Percentiles rank a stretch among this genome's conserved stretches.
phyloP scores from a whole-genome alignment of 257 asterid genomes.

The Fraxinus americana region DNA sequence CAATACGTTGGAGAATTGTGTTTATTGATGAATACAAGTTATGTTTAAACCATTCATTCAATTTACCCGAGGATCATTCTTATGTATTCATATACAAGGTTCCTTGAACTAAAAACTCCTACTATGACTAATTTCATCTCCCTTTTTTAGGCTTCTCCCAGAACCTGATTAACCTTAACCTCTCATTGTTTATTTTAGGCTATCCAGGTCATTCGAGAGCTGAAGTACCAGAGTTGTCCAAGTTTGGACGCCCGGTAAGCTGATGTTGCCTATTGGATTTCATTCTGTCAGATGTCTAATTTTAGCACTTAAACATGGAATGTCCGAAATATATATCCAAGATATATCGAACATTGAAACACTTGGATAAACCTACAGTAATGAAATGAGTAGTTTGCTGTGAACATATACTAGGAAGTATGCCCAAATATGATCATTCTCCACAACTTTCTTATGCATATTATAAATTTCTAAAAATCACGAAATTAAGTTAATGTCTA shows the following conservation, averaged over 20 bases:
- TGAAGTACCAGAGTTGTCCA: slow-evolving; percentile 67
- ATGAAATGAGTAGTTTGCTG: neutral
- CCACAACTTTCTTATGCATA: no score
- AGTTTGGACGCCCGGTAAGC: slow-evolving; percentile 87
- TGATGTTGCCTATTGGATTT: slow-evolving; percentile 6
- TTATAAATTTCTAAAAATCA: no score
- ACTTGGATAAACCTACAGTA: slow-evolving; percentile 4
- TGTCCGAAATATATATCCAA: neutral
- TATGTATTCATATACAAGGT: neutral
- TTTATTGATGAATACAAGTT: neutral
- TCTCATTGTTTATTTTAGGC: slow-evolving; percentile 42
- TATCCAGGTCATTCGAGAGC: slow-evolving; percentile 65
- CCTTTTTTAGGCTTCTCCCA: neutral
- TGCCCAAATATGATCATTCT: neutral
- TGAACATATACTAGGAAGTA: neutral
- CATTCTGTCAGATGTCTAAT: neutral
- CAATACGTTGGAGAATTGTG: neutral
- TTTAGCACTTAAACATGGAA: neutral
- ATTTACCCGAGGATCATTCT: neutral
- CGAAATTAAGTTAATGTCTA: no score
- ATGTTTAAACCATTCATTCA: neutral
- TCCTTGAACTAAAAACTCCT: slow-evolving; percentile 1
- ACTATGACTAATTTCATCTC: neutral
- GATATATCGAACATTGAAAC: neutral
- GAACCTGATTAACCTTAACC: neutral